Base-by-base conservation (phyloP, 169 alveolate genomes). In the Cryptosporidium sp. region DNA sequence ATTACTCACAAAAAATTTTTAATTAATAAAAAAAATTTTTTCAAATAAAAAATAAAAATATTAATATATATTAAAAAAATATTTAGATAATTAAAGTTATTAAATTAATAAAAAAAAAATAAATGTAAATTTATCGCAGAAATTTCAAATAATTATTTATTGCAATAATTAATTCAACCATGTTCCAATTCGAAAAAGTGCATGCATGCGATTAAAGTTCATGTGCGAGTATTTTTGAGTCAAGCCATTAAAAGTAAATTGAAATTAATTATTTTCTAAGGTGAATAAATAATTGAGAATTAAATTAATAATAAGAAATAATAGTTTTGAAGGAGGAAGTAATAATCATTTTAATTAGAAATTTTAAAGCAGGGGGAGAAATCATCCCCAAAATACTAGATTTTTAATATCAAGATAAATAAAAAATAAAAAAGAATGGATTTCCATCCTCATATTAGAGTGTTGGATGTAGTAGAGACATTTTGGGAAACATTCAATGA, bases 401-500 rank as follows among this genome's bases (percentile, higher is more conserved):
- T n/a, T 23, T n/a, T n/a, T 21, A 26, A 26, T 55, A 0, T 55
- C 29, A 55, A 26, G 2, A 23, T 23, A 55, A 55, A 23, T 55
- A 21, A 50, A 2, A 21, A 8, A 41, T 41, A 41, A 55, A 26
- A 16, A 55, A 55, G 7, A 69, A 70, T 70, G 84, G 65, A 41
- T 9, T 16, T 21, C 14, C 65, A 31, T 70, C n/a, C 68, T n/a
- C 80, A 37, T 61, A 39, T 80, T 45, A 80, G 89, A 48, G 68
- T 80, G 8, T 58, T 80, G 31, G 89, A 80, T 80, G 89, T 80
- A 16, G 89, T 80, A 33, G 89, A 80, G 51, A 80, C 89, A 43
- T 80, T 80, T 41, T 80, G 89, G 89, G 89, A 80, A 41, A 67
- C 89, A 10, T 80, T 80, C 26, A 62, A 80, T 16, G 89, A 62